A percentile compares a stretch with the other conserved stretches of the same genome.
These are phyloP conservation scores for Podospora conica DNA, from an alignment of 495 filamentous ascomycete genomes.

Conservation along the genomic window DNA sequence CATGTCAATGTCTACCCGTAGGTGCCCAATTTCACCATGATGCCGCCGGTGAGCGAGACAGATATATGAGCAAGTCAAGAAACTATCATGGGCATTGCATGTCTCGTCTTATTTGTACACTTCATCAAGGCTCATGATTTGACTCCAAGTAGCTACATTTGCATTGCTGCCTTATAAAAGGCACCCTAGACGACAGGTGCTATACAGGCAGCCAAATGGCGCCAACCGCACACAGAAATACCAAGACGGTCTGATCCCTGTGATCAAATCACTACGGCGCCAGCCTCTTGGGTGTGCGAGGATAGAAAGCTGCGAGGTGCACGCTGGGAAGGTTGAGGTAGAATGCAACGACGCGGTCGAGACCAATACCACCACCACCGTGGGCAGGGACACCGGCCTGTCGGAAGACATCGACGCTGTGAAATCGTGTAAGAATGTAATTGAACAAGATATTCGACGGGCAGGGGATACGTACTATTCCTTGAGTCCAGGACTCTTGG, in stretches of 20 bases:
- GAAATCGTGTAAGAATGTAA: neutral
- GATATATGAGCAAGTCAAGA: too few relatives aligned
- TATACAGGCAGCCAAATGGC: neutral
- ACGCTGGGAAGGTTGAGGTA: constrained; percentile 80
- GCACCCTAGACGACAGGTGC: neutral
- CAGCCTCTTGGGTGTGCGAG: constrained; percentile 10
- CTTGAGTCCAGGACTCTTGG: constrained; percentile 65
- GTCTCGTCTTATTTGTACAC: neutral
- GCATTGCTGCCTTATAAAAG: neutral
- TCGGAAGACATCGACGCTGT: constrained; percentile 67
- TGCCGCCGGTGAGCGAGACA: too few relatives aligned
- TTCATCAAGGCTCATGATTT: neutral
- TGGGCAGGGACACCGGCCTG: constrained; percentile 70
- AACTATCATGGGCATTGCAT: neutral
- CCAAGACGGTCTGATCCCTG: neutral
- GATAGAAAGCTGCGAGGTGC: constrained; percentile 70
- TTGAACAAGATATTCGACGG: neutral
- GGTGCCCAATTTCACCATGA: too few relatives aligned
- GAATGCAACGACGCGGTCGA: constrained; percentile 86
- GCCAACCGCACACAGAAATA: neutral
- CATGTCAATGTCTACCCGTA: too few relatives aligned
- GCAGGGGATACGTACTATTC: constrained; percentile 42
- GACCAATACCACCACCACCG: constrained; percentile 77
- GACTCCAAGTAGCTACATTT: neutral
- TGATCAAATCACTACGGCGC: neutral